Evolutionary conservation across 179 eudicot genomes (phyloP), one percentile per base, ranked within the genome.

Genomic region (Amaranthus tricolor): DNA sequence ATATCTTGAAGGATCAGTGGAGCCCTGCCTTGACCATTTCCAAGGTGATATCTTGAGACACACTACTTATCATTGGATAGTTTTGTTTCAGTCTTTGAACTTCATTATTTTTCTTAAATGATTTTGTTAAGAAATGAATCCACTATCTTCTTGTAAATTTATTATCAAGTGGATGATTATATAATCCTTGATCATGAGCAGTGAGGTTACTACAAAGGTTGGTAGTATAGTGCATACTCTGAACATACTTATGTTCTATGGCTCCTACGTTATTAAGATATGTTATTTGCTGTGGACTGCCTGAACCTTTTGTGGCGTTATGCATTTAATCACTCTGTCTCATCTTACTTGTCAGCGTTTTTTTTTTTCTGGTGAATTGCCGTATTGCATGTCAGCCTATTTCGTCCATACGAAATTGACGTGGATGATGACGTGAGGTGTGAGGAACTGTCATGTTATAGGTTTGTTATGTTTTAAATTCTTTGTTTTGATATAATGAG

Each of bases 1-100:
- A 85, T 77, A 85, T 85, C 7, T 66, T 85, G 79, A 82, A 85
- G 75, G 85, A 85, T 77, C 83, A 82, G 70, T 85, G 87, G 87
- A 79, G 83, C 68, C 85, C 85, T 57, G 85, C 85, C 48, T 82
- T 82, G 47, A 85, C 85, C 59, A 85, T 85, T 62, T 85, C 85
- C 66, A 84, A 84, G 86, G 86, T 83, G 9, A 21, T 73, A 62
- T 21, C 73, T 68, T 62, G 14, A 70, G 45, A 31, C 40, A 31
- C 40, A 4, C 40, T 31, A 31, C 40, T 31, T 31, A 31, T 31
- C 40, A 31, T 31, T 31, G 62, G 52, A 56, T 47, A 24, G 17
- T 21, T 61, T 2, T 40, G 6, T n/a, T 16, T 48, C 11, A 8
- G 7, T 1, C 68, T 45, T 51, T 47, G 20, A 6, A 45, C 44